These are phyloP conservation scores for Colletotrichum siamense DNA, from an alignment of 2,329 filamentous ascomycete genomes.

Conservation along the genomic window DNA sequence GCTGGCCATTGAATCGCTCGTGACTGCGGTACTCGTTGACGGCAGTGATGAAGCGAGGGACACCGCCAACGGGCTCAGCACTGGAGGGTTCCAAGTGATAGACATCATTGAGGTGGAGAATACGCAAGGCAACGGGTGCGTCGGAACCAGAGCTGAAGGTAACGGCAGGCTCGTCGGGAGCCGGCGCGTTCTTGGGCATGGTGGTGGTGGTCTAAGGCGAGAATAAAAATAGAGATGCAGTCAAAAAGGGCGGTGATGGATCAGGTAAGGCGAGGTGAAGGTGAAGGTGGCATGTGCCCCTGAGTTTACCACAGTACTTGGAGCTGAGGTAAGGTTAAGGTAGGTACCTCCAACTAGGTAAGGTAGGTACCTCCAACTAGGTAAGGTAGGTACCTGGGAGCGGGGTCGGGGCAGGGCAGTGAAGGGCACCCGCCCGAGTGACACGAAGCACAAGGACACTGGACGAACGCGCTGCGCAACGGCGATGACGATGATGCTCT, in stretches of 20 bases:
- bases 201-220: neutral
- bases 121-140: conserved; percentile 70
- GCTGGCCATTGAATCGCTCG: conserved; percentile 64
- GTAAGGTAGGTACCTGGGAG: neutral
- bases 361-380: neutral
- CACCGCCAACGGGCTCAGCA: conserved; percentile 82
- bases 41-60: conserved; percentile 80
- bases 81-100: conserved; percentile 83
- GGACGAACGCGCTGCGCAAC: neutral
- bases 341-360: neutral
- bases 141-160: conserved; percentile 35
- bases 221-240: neutral
- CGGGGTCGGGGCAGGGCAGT: neutral
- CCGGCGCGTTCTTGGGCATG: conserved; percentile 20
- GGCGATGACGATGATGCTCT: neutral
- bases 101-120: conserved; percentile 93
- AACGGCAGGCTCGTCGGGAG: conserved; percentile 23
- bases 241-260: neutral
- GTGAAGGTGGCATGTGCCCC: neutral
- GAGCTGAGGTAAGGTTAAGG: neutral
- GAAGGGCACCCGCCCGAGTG: neutral
- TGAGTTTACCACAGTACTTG: neutral
- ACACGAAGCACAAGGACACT: neutral
- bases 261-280: neutral
- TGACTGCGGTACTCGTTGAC: conserved; percentile 75